phyloP scores from a whole-genome alignment of 441 rosid genomes.

The Populus hybrid region DNA sequence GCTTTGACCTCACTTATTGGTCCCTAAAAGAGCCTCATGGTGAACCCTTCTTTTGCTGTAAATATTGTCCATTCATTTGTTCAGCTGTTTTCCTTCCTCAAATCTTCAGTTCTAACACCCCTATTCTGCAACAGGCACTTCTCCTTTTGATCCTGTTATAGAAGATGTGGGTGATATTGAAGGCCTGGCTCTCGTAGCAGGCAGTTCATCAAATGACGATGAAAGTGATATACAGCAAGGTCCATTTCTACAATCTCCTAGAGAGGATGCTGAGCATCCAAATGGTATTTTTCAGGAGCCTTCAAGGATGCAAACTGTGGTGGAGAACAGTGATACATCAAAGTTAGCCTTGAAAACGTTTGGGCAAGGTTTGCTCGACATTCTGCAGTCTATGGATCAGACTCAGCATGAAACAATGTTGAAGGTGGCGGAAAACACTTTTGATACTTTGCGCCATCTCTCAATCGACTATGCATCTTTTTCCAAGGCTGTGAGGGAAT shows the following conservation, averaged over 20 bases:
- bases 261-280: constrained; percentile 10
- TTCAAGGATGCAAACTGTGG: constrained; percentile 10
- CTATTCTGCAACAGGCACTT: constrained; percentile 13
- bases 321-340: constrained; percentile 1
- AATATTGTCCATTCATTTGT: not conserved
- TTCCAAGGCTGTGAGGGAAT: constrained; percentile 6
- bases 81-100: constrained; percentile 8
- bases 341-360: not conserved
- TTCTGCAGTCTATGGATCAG: constrained; percentile 19
- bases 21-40: not conserved
- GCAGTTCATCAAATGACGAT: not conserved
- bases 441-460: not conserved
- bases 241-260: not conserved
- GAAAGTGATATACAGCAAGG: not conserved
- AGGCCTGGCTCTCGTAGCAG: constrained; percentile 3
- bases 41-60: constrained; percentile 12
- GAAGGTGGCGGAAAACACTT: constrained; percentile 9
- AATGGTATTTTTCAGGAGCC: constrained; percentile 17
- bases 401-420: constrained; percentile 9
- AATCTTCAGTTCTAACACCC: constrained; percentile 3
- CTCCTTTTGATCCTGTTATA: constrained; percentile 23
- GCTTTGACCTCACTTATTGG: constrained; percentile 15
- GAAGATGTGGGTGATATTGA: constrained; percentile 9
- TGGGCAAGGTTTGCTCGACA: constrained; percentile 5
- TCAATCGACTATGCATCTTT: not conserved